phyloP scores from a whole-genome alignment of 148 eudicot species.

The Pharnaceum exiguum region DNA sequence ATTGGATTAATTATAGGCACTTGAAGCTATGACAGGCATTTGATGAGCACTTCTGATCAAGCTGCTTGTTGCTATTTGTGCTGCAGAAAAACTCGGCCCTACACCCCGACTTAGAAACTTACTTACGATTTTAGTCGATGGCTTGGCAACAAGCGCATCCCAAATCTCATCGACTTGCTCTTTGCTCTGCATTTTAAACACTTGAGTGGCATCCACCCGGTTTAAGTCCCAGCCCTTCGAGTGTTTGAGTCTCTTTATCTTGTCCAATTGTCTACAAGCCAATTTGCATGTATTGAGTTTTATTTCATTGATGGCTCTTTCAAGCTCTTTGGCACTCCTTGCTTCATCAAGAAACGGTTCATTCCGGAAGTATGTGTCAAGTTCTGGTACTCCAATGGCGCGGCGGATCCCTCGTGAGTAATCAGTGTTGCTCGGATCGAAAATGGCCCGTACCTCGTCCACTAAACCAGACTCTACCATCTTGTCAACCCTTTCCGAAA shows the following conservation, averaged over 20 bases:
- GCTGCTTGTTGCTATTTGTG: conserved; percentile 8
- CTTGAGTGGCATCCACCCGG: conserved; percentile 59
- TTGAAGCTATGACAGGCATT: not conserved
- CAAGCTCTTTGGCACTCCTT: conserved; percentile 22
- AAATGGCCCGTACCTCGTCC: conserved; percentile 42
- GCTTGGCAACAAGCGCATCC: conserved; percentile 38
- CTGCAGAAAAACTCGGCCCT: not conserved
- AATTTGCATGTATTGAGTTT: conserved; percentile 47
- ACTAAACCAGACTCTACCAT: conserved; percentile 68
- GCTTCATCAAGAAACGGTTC: conserved; percentile 19
- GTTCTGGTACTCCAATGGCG: conserved; percentile 70
- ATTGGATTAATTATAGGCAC: not conserved
- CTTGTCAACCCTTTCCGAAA: conserved; percentile 52
- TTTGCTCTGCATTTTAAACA: conserved; percentile 28
- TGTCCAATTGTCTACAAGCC: conserved; percentile 44
- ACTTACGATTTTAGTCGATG: conserved; percentile 28
- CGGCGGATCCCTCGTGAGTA: conserved; percentile 58
- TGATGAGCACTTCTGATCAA: conserved; percentile 2
- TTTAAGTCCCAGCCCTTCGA: conserved; percentile 57
- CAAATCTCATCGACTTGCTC: conserved; percentile 40
- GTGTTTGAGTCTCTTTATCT: conserved; percentile 38
- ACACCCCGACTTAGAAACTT: conserved; percentile 21
- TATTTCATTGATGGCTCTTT: conserved; percentile 31
- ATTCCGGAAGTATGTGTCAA: conserved; percentile 43
- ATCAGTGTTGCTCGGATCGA: conserved; percentile 27